These are phyloP conservation scores for Berberis vulgaris DNA, from an alignment of 164 flowering plant genomes.

Conservation along the genomic window DNA sequence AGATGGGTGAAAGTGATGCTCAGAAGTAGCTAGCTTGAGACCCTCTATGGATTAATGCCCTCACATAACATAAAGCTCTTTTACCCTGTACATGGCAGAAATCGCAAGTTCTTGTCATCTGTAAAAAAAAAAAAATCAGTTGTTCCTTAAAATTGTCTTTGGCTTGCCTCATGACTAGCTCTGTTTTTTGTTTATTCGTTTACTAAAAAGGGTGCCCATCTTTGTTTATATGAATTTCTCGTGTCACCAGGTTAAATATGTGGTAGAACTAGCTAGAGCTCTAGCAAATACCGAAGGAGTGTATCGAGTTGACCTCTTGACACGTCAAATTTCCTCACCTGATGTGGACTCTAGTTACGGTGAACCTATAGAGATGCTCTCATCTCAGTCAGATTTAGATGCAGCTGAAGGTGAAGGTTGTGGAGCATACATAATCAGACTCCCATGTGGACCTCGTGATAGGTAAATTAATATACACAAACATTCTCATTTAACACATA, in stretches of 20 bases:
- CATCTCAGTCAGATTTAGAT: constrained; percentile 38
- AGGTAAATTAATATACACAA: constrained; percentile 16
- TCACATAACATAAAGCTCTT: no score
- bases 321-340: constrained; percentile 64
- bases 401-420: constrained; percentile 22
- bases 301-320: constrained; percentile 64
- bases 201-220: neutral
- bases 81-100: no score
- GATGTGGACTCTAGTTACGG: constrained; percentile 71
- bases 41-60: no score
- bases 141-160: no score
- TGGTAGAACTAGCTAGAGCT: constrained; percentile 76
- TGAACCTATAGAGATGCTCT: constrained; percentile 76
- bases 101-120: no score
- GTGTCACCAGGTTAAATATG: constrained; percentile 64
- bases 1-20: no score
- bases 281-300: constrained; percentile 60
- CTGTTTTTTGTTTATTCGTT: no score
- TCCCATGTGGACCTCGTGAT: constrained; percentile 70
- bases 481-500: no score
- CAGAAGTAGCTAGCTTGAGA: no score
- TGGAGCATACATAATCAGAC: constrained; percentile 72
- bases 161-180: no score
- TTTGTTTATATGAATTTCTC: neutral
- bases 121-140: no score